These are phyloP conservation scores for Pyracantha coccinea DNA, from an alignment of 331 rosid species.

Conservation along the genomic window DNA sequence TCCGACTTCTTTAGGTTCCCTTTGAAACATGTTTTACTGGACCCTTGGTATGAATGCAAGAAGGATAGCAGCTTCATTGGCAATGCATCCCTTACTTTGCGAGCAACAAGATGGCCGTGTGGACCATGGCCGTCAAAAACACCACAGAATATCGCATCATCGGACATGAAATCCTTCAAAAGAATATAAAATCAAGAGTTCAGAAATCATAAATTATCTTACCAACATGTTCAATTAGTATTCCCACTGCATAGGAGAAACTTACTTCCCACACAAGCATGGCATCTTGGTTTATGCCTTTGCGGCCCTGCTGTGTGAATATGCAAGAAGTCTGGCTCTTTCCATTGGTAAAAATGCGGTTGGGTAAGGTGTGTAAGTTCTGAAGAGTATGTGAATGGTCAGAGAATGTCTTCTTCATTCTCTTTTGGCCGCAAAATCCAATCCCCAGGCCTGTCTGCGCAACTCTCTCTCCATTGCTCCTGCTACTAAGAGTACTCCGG, in stretches of 20 bases:
- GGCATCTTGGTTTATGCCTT: conserved; percentile 95
- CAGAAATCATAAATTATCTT: not conserved
- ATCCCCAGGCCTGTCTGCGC: conserved; percentile 16
- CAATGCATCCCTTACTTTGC: conserved; percentile 81
- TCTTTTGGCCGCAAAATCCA: conserved; percentile 40
- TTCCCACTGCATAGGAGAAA: conserved; percentile 11
- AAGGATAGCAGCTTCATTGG: conserved; percentile 62
- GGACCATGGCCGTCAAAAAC: conserved; percentile 97
- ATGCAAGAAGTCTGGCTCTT: conserved; percentile 77
- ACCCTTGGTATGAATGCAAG: conserved; percentile 47
- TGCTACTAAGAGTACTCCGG: conserved; percentile 58
- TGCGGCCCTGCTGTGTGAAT: conserved; percentile 93
- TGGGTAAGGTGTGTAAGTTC: conserved; percentile 57
- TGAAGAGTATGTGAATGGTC: conserved; percentile 59
- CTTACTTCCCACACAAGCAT: conserved; percentile 99
- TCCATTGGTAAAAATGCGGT: conserved; percentile 72
- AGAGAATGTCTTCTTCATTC: conserved; percentile 67
- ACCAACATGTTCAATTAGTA: conserved; percentile 7
- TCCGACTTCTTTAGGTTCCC: conserved; percentile 36
- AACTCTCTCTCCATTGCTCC: conserved; percentile 51
- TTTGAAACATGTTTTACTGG: conserved; percentile 40
- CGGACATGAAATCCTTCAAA: conserved; percentile 68
- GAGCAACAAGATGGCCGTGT: conserved; percentile 87
- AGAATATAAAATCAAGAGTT: conserved; percentile 6
- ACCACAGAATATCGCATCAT: conserved; percentile 79